phyloP scores from a whole-genome alignment of 2,329 filamentous ascomycete species.

The Xylariaceae sp. region DNA sequence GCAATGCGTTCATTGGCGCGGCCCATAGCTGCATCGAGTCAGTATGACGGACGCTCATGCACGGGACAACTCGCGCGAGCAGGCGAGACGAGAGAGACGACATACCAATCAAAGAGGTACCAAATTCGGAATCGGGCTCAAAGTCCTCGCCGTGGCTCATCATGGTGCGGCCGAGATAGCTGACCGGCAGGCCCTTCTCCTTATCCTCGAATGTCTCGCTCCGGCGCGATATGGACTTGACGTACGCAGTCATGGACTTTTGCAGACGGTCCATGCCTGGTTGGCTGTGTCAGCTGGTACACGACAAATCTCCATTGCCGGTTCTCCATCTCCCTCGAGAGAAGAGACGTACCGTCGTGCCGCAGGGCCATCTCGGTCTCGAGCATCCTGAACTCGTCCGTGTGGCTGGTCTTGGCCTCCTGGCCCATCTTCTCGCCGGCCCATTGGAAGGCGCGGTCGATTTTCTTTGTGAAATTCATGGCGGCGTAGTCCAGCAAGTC shows the following conservation, averaged over 20 bases:
- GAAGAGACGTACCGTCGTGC: constrained; percentile 62
- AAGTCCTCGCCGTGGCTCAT: constrained; percentile 87
- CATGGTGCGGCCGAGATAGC: constrained; percentile 78
- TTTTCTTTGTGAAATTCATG: constrained; percentile 68
- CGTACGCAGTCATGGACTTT: constrained; percentile 73
- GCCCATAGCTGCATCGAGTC: constrained; percentile 52
- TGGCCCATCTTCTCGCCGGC: constrained; percentile 92
- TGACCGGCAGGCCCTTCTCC: constrained; percentile 76
- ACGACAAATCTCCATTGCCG: constrained; percentile 7
- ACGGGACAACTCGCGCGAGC: too few relatives aligned
- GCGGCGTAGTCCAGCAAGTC: constrained; percentile 9
- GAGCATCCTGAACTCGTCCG: constrained; percentile 84
- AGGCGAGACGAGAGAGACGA: constrained; percentile 8
- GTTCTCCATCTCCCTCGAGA: not conserved
- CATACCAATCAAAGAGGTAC: constrained; percentile 70
- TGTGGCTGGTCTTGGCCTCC: constrained; percentile 77
- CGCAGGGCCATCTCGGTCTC: constrained; percentile 86
- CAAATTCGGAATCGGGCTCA: constrained; percentile 82
- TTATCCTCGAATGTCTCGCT: constrained; percentile 74
- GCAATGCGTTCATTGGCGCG: constrained; percentile 83
- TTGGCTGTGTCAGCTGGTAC: constrained; percentile 2
- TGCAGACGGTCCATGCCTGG: constrained; percentile 86
- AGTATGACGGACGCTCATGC: too few relatives aligned
- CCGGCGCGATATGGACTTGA: constrained; percentile 81
- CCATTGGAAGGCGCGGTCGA: constrained; percentile 97